Evolutionary conservation across 108 stramenopile species (phyloP).

Genomic region (Fragilaria crotonensis): DNA sequence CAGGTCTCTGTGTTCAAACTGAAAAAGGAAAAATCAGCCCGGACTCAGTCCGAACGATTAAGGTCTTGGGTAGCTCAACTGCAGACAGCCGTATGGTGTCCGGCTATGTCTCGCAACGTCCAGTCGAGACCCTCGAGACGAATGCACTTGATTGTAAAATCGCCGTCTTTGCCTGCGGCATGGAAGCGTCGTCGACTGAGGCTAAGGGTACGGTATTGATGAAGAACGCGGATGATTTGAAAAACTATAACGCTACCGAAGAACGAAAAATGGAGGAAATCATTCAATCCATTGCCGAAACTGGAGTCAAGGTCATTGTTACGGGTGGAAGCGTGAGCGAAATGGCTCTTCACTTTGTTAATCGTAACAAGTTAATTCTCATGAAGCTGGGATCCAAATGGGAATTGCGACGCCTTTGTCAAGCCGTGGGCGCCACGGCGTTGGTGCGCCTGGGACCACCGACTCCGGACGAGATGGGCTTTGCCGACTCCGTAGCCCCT

Average conservation of each 20-base stretch:
- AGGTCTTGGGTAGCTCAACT: slow-evolving; percentile 89
- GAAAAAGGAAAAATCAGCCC: slow-evolving; percentile 46
- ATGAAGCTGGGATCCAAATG: slow-evolving; percentile 93
- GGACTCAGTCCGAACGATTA: slow-evolving; percentile 93
- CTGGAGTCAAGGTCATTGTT: slow-evolving; percentile 89
- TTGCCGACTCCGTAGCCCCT: slow-evolving; percentile 56
- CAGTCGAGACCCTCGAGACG: slow-evolving; percentile 67
- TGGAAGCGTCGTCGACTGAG: slow-evolving; percentile 94
- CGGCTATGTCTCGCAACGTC: slow-evolving; percentile 91
- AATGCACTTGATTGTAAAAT: slow-evolving; percentile 81
- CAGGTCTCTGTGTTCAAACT: slow-evolving; percentile 50
- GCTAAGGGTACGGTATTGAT: slow-evolving; percentile 99
- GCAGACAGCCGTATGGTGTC: slow-evolving; percentile 73
- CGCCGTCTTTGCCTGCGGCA: slow-evolving; percentile 91
- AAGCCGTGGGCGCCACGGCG: slow-evolving; percentile 92
- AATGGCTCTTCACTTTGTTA: slow-evolving; percentile 97
- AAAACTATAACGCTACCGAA: slow-evolving; percentile 96
- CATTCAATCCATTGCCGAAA: slow-evolving; percentile 88
- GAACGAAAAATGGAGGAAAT: slow-evolving; percentile 97
- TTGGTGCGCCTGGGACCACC: slow-evolving; percentile 92
- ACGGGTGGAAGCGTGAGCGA: slow-evolving; percentile 87
- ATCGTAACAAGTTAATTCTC: slow-evolving; percentile 88
- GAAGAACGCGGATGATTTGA: slow-evolving; percentile 96
- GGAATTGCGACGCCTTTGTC: slow-evolving; percentile 94
- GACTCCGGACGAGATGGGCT: slow-evolving; percentile 96